Evolutionary conservation across 768 basidiomycete species (phyloP), one percentile per base, ranked within the genome.

Genomic region (Mrakia hoshinonis): DNA sequence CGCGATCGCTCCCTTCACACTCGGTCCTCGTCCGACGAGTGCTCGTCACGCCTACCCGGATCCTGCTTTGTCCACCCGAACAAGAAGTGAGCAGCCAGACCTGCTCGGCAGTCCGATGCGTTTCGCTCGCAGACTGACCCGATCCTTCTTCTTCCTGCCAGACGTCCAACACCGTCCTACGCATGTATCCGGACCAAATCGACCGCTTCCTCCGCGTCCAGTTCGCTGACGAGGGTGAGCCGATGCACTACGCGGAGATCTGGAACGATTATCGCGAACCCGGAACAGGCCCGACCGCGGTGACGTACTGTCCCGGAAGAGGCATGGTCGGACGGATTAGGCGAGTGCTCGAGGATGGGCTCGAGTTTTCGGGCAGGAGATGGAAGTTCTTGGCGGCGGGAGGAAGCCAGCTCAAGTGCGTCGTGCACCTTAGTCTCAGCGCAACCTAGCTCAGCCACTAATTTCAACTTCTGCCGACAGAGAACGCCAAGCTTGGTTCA

Each of bases 181-280:
- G 75, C 10, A 38, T 54, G 2, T 72, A 73, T 54, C 39, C 63
- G 1, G 29, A 72, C 13, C 61, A 73, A n/a, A 61, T 70, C 43
- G 74, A 75, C 31, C 74, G 74, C 39, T 76, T 76, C 47, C 65
- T 76, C 15, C 72, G 76, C 18, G 76, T 76, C 18, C 73, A 73
- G 38, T 75, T 76, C 68, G 72, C 67, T 12, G 76, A 76, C 55
- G 75, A 76, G 47, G 58, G 70, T 34, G 69, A 72, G 36, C 63
- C 69, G 29, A 31, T 75, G 2, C 70, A 74, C 39, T 70, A 26
- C 60, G 6, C 61, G 20, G 43, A 49, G 3, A 36, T 38, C 2
- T 64, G 62, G 69, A 62, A 55, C 20, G 69, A 70, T 10, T 51
- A 43, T 10, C 31, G 58, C n/a, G 47, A 39, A 18, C 60, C 12